Base-by-base conservation (phyloP, 2,329 filamentous ascomycete species). In the Epichloe bromicola region DNA sequence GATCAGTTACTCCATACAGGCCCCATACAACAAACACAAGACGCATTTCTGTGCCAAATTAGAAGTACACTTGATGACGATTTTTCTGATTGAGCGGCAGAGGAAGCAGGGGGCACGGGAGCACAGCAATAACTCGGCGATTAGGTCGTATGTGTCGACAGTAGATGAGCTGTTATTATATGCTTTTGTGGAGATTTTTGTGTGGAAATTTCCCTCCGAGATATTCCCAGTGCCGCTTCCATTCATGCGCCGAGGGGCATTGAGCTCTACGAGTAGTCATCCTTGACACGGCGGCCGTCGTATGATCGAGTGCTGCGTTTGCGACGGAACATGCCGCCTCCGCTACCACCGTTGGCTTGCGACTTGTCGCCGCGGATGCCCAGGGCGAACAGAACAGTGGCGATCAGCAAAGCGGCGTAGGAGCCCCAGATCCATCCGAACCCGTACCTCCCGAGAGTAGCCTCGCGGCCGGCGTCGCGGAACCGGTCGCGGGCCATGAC, bases 391-490 rank as follows among this genome's bases (percentile, higher is more conserved):
- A 88, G 69, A 33, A 87, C 57, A 4, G 76, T 78, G 15, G 84
- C 76, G 56, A 90, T 65, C 57, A 88, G 69, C 59, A 87, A 77
- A 50, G 76, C 76, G 10, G 77, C 78, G 67, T 82, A 80, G 1
- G 85, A 77, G 15, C 75, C 82, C 87, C 87, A 93, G 55, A 80
- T 82, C 70, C 89, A 91, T 43, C 78, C 87, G 61, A 88, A 87
- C 19, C 81, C 83, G 60, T 83, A 86, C 34, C 61, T 62, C 49
- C 87, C 87, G 38, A 93, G 64, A 11, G 63, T 65, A 33, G 87
- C 84, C 17, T 65, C 61, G 50, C 79, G 76, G 54, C 74, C 76
- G 51, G 68, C 74, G 37, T 61, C 60, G 37, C 67, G 67, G 73
- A 91, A 90, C 38, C 70, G 72, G 59, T 88, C 71, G 62, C 85